Conservation (phyloP, 2,329 filamentous ascomycete species). For the Clarireedia paspali region DNA sequence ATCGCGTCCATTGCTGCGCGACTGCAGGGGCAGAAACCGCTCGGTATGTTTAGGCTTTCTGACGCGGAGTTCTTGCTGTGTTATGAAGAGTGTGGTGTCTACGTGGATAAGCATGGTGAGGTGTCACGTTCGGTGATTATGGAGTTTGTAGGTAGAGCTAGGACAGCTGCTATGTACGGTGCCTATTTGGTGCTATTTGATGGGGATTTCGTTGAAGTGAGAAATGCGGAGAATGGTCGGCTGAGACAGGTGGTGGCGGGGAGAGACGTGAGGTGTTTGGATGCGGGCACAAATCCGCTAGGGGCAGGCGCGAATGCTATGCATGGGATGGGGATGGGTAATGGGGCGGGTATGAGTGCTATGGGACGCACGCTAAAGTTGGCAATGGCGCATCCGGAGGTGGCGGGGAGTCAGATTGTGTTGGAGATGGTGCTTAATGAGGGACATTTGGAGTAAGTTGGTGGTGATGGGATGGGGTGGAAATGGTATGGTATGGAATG, state of each 20-base stretch:
- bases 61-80: constrained; percentile 88
- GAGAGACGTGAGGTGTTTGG: constrained; percentile 80
- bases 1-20: constrained; percentile 82
- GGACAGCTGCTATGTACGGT: constrained; percentile 79
- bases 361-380: constrained; percentile 78
- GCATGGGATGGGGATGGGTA: constrained; percentile 17
- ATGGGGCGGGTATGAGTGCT: constrained; percentile 20
- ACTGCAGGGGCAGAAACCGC: constrained; percentile 72
- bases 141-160: constrained; percentile 95
- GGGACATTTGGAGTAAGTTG: constrained; percentile 46
- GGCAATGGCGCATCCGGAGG: constrained; percentile 87
- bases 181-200: constrained; percentile 92
- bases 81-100: constrained; percentile 94
- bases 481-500: not conserved
- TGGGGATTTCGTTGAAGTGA: constrained; percentile 91
- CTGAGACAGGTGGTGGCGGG: constrained; percentile 91
- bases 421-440: constrained; percentile 90
- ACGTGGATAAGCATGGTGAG: constrained; percentile 96
- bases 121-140: constrained; percentile 91
- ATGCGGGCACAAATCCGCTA: constrained; percentile 59
- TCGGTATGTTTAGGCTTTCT: constrained; percentile 94
- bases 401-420: constrained; percentile 76
- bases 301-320: constrained; percentile 42
- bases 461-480: not conserved
- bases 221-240: constrained; percentile 92